Conservation (phyloP, 441 rosid genomes). For the Omphalea diandra region DNA sequence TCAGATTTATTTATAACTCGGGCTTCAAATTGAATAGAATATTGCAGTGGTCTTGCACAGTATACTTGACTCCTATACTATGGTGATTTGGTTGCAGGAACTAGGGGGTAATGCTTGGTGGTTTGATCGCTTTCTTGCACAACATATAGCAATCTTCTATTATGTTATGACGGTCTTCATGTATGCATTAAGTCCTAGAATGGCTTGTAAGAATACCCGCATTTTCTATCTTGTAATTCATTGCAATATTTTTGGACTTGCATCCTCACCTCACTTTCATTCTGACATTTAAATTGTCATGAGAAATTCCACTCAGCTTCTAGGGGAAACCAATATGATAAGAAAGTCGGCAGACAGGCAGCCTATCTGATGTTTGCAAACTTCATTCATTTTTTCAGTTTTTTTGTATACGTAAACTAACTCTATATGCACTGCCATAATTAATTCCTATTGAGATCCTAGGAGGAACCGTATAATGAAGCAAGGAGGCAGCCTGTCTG, state of each 20-base stretch:
- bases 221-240: constrained; percentile 2
- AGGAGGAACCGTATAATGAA: not conserved
- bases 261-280: not conserved
- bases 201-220: constrained; percentile 80
- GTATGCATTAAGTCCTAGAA: constrained; percentile 90
- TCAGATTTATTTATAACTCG: no score
- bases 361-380: no score
- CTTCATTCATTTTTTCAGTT: no score
- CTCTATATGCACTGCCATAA: no score
- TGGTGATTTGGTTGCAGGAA: constrained; percentile 56
- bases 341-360: no score
- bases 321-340: no score
- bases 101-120: constrained; percentile 93
- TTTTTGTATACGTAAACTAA: no score
- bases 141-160: constrained; percentile 71
- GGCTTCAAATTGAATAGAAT: no score
- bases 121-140: constrained; percentile 90
- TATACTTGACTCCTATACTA: constrained; percentile 6
- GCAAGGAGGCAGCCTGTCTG: not conserved
- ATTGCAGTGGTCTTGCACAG: no score
- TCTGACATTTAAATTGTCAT: no score
- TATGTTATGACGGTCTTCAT: constrained; percentile 84
- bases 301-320: no score
- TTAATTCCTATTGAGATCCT: not conserved
- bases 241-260: not conserved